Base-by-base conservation (phyloP, 352 stramenopile species). In the Pythium volutum region DNA sequence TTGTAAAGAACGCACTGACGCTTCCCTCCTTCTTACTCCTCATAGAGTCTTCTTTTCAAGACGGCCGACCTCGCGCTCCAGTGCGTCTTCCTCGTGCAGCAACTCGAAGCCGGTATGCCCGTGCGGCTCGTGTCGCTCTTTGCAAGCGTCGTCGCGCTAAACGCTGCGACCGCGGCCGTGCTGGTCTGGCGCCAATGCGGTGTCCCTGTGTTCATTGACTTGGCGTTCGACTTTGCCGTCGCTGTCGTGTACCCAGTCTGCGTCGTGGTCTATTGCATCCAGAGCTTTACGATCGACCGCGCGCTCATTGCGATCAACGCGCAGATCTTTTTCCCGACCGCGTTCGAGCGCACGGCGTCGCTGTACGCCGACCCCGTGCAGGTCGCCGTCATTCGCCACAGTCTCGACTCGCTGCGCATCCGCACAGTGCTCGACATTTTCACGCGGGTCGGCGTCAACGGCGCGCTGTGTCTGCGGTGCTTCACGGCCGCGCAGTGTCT, bases 341-440 rank as follows among this genome's bases (percentile, higher is more conserved):
- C 52, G 47, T 81, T 77, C 27, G 75, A 84, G 62, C 62, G 67
- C 5, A 56, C 66, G 4, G 70, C 75, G 15, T 51, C 57, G 0
- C 64, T 77, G 47, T 43, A 63, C 11, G 70, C 73, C 2, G 58
- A 70, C 12, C 75, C 75, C 1, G 60, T 46, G 6, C 46, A 75
- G 20, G 66, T 77, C 14, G 62, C 59, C 15, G 57, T 70, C 12
- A 69, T 84, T 12, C 66, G 64, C 0, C 49, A 63, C 4, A 65
- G 47, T 2, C 76, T 79, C 33, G 66, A 81, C 33, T 72, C 70
- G 16, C 62, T 84, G 9, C 70, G 70, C 18, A 72, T 83, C 38
- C 52, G 48, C 18, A 60, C 55, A 1, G 22, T 67, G 1, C 16
- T 59, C 0, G 59, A 75, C 15, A 61, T 76, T 46, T 59, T 81